A percentile compares a stretch with the other conserved stretches of the same genome.
Evolutionary conservation across 2,329 filamentous ascomycete genomes (phyloP).

Genomic region (Lithohypha guttulata): DNA sequence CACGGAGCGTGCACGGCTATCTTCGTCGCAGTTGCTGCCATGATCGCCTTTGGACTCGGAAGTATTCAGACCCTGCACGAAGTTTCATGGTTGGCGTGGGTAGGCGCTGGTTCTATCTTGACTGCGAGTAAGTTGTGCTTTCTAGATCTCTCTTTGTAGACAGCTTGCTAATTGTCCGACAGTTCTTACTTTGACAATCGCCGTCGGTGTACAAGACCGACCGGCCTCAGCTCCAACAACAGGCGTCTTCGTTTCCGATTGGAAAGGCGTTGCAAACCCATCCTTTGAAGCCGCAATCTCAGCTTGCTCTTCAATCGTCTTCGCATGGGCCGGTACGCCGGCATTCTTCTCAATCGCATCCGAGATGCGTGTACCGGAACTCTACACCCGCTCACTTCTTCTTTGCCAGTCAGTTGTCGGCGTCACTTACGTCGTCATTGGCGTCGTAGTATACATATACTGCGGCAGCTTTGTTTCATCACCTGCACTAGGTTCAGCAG

Average conservation of each 20-base stretch:
- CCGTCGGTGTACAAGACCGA: conserved; percentile 46
- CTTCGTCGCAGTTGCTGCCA: conserved; percentile 44
- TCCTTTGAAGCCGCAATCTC: conserved; percentile 28
- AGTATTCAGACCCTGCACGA: conserved; percentile 49
- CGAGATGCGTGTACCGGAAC: conserved; percentile 50
- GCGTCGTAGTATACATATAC: conserved; percentile 58
- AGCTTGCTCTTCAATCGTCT: conserved; percentile 45
- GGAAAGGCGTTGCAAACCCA: conserved; percentile 11
- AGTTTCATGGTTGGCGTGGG: conserved; percentile 52
- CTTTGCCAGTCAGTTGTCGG: conserved; percentile 51
- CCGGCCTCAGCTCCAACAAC: conserved; percentile 51
- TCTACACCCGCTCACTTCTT: conserved; percentile 53
- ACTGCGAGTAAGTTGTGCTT: conserved; percentile 28
- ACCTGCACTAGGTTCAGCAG: conserved; percentile 56
- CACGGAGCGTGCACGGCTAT: conserved; percentile 51
- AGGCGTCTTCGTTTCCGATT: conserved; percentile 29
- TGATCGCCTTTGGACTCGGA: conserved; percentile 40
- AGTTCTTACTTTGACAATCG: conserved; percentile 42
- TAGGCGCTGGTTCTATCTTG: conserved; percentile 49
- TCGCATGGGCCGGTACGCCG: conserved; percentile 60
- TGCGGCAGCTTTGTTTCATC: conserved; percentile 51
- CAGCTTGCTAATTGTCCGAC: conserved; percentile 24
- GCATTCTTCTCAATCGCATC: conserved; percentile 58
- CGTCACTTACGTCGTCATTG: conserved; percentile 53
- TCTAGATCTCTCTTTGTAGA: not conserved